Base-by-base conservation (phyloP, 2,329 filamentous ascomycete species). In the Pestalotiopsis sp. region DNA sequence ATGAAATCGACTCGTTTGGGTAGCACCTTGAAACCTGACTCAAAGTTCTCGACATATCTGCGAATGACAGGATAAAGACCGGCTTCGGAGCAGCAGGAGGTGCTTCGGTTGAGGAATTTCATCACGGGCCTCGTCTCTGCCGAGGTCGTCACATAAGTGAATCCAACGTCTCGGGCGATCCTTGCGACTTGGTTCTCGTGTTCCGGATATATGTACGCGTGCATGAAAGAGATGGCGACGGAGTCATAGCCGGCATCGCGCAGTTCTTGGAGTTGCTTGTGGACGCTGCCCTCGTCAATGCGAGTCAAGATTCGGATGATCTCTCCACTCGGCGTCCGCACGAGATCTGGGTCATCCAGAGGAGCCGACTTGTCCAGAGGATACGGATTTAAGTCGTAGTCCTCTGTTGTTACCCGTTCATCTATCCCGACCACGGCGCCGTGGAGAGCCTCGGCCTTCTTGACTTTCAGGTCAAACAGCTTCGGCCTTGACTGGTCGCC, bases 401-500 rank as follows among this genome's bases (percentile, higher is more conserved):
- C 91, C 73, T 93, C 91, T 36, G 92, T 78, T 1, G 91, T 93
- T 4, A 93, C 90, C 56, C 92, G 82, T 80, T 93, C 91, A 68
- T 92, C 89, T 31, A 93, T 84, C 78, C 93, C 91, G 12, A 93
- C 78, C 0, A 93, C 91, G 52, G 81, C 85, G 69, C 90, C 86
- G 76, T 93, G 92, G 0, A 94, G 82, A 6, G 91, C 88, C 68
- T 91, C 87, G 1, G 91, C 87, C 72, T 91, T 91, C 67, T 85
- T 82, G 65, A 93, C 91, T 31, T 87, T 88, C 17, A 94, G 81
- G 74, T 92, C 91, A 71, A 93, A 94, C 66, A 94, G 90, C 71
- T 91, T 88, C 3, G 91, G 91, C 39, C 92, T 84, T 4, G 88
- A 88, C 77, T 93, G 91, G 74, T 93, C 92, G 2, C 92, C 91